Base-by-base conservation (phyloP, 2,329 filamentous ascomycete genomes). In the Talaromyces marneffei region DNA sequence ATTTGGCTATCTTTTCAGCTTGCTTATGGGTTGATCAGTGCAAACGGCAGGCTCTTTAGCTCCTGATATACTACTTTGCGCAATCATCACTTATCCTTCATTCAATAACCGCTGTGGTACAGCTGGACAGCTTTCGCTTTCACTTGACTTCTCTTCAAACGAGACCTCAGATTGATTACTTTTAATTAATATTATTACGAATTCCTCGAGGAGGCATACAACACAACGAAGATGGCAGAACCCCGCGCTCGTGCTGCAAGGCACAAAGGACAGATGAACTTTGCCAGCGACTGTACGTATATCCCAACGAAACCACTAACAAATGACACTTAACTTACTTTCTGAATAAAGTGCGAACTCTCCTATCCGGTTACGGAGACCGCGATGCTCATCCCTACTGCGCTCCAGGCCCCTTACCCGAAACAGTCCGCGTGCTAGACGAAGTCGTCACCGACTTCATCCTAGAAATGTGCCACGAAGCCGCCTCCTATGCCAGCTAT, bases 391-490 rank as follows among this genome's bases (percentile, higher is more conserved):
- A 76, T 60, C 70, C 71, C 8, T 92, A 91, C 73, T 91, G 95
- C 76, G 85, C 88, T 61, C 81, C 84, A 62, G 82, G 88, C 60
- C 90, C 92, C 0, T 87, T 97, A 27, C 87, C 90, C 18, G 86
- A 92, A 72, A 97, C 92, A 9, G 83, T 96, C 63, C 87, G 89
- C 64, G 85, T 93, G 57, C 87, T 97, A 56, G 94, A 97, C 80
- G 92, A 97, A 78, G 93, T 97, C 68, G 86, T 96, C 64, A 96
- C 92, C 65, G 94, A 97, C 79, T 97, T 96, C 80, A 91, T 97
- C 73, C 91, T 96, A 73, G 91, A 94, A 74, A 87, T 94, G 59
- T 93, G 90, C 77, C 94, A 96, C 79, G 88, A 91, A 72, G 93
- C 94, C 3, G 91, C 92, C 4, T 86, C 90, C 48, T 87, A 88